Evolutionary conservation across 2,329 filamentous ascomycete species (phyloP), one percentile per base, ranked within the genome.

Genomic region (Claviceps maximensis): DNA sequence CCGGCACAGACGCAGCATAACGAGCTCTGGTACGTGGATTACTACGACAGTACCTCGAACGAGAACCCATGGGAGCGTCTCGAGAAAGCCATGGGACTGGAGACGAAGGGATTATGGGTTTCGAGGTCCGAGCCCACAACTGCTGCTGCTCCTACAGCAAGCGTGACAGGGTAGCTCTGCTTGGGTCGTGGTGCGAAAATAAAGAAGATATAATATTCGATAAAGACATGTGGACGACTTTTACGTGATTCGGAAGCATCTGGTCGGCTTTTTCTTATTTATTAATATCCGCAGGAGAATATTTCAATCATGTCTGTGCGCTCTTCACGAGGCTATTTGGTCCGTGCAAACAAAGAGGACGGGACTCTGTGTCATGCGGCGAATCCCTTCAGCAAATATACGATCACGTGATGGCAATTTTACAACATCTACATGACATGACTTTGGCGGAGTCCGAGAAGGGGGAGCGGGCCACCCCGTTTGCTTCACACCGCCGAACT

Each of bases 61-160:
- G 75, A 83, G 63, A 87, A 90, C 63, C 86, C 86, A 0, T 90
- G 86, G 86, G 77, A 74, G 50, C 65, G 62, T 9, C 66, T 84
- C 21, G 80, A 84, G 64, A 67, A 69, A 59, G 59, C 64, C 7
- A 65, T 65, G 25, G 73, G 74, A 0, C 57, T 83, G 47, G 58
- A 66, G 41, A 55, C 74, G 1, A 62, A 63, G 15, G 77, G 74
- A 2, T 61, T 58, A 0, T 83, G 78, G 78, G 56, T 75, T 15
- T 29, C 58, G 6, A 45, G 50, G 17, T 59, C 55, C 33, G 19
- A 31, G 3, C 12, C 23, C 25, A n/a, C 44, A 2, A 8, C 46
- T 33, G n/a, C 12, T 5, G 4, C 36, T 23, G 27, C 46, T 33
- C 15, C 12, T 8, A 9, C 27, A 23, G 27, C 27, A 15, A 49